These are phyloP conservation scores for Backusella macrospora DNA, from an alignment of 192 early-diverging fungal genomes.

Conservation along the genomic window DNA sequence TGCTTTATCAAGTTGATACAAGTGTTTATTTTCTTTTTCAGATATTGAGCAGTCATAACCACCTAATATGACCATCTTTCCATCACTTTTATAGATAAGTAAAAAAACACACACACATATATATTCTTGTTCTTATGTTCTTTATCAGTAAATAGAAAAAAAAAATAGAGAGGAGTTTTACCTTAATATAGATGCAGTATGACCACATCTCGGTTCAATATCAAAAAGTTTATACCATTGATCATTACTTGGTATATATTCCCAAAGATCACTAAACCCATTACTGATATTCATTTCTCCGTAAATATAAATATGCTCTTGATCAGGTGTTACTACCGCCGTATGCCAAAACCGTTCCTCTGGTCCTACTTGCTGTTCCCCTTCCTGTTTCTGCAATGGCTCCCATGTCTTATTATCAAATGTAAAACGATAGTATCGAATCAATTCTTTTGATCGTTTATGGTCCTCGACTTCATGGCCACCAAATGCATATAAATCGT, in stretches of 20 bases:
- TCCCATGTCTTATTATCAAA: conserved; percentile 9
- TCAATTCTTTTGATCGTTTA: not conserved
- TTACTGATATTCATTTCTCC: conserved; percentile 22
- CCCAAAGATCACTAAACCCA: conserved; percentile 23
- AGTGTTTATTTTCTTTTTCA: conserved; percentile 1
- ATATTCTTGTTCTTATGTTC: not conserved
- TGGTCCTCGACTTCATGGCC: conserved; percentile 12
- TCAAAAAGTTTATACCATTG: not conserved
- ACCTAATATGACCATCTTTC: conserved; percentile 21
- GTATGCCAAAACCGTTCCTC: conserved; percentile 28
- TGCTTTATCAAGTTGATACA: conserved; percentile 1
- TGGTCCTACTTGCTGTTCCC: not conserved
- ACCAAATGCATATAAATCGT: conserved; percentile 21
- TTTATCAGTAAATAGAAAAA: too few species aligned
- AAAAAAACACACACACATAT: not conserved
- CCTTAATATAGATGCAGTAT: conserved; percentile 26
- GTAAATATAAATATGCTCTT: conserved; percentile 10
- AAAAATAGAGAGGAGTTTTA: not conserved
- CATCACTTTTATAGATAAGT: conserved; percentile 1
- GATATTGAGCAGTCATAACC: conserved; percentile 23
- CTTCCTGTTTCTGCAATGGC: conserved; percentile 14
- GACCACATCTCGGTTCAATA: conserved; percentile 16
- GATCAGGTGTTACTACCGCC: not conserved
- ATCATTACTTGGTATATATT: conserved; percentile 2
- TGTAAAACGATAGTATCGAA: conserved; percentile 23